Conservation (phyloP, 768 basidiomycete genomes). For the Boletus vinaceobasis region DNA sequence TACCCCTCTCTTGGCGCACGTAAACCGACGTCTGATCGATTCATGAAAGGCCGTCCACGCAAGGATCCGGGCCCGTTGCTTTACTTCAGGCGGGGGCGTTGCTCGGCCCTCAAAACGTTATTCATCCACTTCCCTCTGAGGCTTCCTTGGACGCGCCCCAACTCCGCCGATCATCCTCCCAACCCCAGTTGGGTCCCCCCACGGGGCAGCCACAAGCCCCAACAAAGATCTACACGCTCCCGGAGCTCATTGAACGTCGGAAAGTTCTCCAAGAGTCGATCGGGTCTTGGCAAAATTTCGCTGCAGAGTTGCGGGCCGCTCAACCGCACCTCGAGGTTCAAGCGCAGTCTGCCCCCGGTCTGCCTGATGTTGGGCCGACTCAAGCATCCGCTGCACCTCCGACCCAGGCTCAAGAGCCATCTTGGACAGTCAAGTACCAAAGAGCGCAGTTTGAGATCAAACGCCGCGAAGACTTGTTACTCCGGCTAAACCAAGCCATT, state of each 20-base stretch:
- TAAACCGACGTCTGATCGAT: slow-evolving; percentile 6
- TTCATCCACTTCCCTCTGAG: slow-evolving; percentile 2
- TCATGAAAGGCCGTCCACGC: slow-evolving; percentile 10
- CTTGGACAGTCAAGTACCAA: slow-evolving; percentile 22
- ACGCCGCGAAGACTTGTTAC: slow-evolving; percentile 27
- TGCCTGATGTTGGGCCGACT: neutral
- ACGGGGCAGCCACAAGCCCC: slow-evolving; percentile 12
- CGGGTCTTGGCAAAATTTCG: slow-evolving; percentile 18
- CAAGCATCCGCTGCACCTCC: neutral
- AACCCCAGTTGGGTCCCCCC: slow-evolving; percentile 24
- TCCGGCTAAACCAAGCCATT: slow-evolving; percentile 29
- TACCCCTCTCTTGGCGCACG: neutral
- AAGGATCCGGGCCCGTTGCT: slow-evolving; percentile 1
- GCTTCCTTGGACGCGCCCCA: slow-evolving; percentile 15
- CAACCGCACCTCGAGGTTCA: slow-evolving; percentile 14
- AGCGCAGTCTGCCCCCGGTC: neutral
- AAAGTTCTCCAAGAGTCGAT: slow-evolving; percentile 28
- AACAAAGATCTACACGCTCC: slow-evolving; percentile 21
- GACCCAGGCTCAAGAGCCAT: slow-evolving; percentile 13
- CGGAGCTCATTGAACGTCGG: slow-evolving; percentile 26
- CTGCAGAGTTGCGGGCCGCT: slow-evolving; percentile 16
- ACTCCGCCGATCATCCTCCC: slow-evolving; percentile 29
- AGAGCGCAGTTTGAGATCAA: slow-evolving; percentile 30
- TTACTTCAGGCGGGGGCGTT: neutral
- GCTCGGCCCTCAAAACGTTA: neutral